These are phyloP conservation scores for Cucumis hystrix DNA, from an alignment of 306 rosid species.

Conservation along the genomic window DNA sequence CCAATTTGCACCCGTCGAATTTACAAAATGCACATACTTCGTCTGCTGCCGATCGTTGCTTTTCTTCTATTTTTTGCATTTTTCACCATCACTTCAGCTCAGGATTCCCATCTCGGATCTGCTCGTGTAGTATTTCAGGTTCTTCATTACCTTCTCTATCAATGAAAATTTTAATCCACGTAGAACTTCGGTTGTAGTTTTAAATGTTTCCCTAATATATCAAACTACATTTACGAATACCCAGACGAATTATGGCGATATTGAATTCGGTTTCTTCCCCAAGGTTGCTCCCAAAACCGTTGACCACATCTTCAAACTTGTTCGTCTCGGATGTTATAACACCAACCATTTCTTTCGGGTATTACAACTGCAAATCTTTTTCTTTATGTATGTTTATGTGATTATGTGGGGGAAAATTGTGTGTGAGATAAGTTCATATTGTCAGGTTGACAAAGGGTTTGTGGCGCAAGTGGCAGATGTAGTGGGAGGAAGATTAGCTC, in stretches of 20 bases:
- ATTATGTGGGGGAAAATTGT: conserved; percentile 4
- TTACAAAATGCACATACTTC: neutral
- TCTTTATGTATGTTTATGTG: neutral
- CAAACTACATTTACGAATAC: neutral
- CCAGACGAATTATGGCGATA: conserved; percentile 85
- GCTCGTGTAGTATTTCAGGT: conserved; percentile 17
- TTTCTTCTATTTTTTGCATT: neutral
- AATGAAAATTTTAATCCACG: neutral
- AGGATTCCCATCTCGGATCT: conserved; percentile 11
- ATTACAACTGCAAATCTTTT: conserved; percentile 4
- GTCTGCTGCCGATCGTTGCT: neutral
- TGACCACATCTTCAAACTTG: conserved; percentile 85
- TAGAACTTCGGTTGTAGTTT: neutral
- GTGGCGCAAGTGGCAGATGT: conserved; percentile 98
- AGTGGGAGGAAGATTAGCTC: conserved; percentile 53
- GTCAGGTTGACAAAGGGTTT: conserved; percentile 86
- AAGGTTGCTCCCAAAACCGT: conserved; percentile 82
- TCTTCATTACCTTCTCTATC: neutral
- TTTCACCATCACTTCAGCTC: neutral
- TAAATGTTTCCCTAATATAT: neutral
- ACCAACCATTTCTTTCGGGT: conserved; percentile 94
- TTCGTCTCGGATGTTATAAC: conserved; percentile 81
- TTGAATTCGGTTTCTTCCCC: conserved; percentile 90
- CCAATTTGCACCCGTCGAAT: neutral
- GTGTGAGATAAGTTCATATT: conserved; percentile 10